Percentiles rank a stretch among this genome's conserved stretches.
These are phyloP conservation scores for Erythrobasidium yunnanense DNA, from an alignment of 768 basidiomycete species.

Conservation along the genomic window DNA sequence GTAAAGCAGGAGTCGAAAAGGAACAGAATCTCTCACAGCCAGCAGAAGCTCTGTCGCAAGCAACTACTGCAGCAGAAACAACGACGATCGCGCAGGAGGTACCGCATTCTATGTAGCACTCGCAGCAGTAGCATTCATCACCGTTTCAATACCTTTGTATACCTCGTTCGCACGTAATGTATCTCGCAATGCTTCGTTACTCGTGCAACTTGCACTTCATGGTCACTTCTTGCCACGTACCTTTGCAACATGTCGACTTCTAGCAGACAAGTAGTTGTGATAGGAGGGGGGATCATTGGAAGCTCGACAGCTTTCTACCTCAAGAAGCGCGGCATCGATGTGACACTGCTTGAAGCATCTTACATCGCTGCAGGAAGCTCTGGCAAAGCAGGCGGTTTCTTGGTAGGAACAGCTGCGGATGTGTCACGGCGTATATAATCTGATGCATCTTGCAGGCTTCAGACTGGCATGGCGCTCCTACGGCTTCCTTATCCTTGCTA, in stretches of 20 bases:
- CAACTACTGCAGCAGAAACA: no score
- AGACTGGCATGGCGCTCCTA: slow-evolving; percentile 44
- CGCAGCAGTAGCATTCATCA: no score
- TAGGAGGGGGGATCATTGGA: slow-evolving; percentile 81
- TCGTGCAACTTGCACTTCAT: not conserved
- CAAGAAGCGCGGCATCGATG: slow-evolving; percentile 15
- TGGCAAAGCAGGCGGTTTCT: slow-evolving; percentile 70
- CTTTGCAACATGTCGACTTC: not conserved
- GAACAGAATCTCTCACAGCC: not conserved
- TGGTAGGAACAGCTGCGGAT: not conserved
- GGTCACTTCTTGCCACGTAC: no score
- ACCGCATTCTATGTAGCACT: no score
- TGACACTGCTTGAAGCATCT: slow-evolving; percentile 59
- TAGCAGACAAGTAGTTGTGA: slow-evolving; percentile 51
- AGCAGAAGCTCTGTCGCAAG: not conserved
- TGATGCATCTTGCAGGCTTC: not conserved
- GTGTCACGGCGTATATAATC: not conserved
- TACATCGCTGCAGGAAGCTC: slow-evolving; percentile 68
- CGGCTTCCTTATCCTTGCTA: slow-evolving; percentile 53
- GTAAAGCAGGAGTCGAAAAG: slow-evolving; percentile 40
- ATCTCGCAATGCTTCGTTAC: no score
- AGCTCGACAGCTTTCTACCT: slow-evolving; percentile 74
- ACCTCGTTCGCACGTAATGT: no score
- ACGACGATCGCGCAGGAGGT: no score
- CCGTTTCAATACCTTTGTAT: no score